Evolutionary conservation across 2,329 filamentous ascomycete genomes (phyloP).

Genomic region (Magnaporthiopsis rhizophila): DNA sequence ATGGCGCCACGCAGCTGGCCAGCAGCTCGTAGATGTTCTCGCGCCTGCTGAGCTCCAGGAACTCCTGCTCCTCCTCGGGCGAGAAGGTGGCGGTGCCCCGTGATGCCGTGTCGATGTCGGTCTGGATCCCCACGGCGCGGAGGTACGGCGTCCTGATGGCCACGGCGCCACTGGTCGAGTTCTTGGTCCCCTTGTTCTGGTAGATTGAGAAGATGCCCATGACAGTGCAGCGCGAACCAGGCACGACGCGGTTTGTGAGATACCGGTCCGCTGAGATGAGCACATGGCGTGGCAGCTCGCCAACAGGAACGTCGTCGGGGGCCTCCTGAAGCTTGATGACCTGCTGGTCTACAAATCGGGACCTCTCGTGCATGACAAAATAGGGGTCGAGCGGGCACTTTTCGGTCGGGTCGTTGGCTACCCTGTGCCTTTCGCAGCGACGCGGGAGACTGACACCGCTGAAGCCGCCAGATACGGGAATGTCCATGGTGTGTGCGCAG

Average conservation of each 20-base stretch:
- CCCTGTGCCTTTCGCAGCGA: constrained; percentile 58
- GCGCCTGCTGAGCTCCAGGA: constrained; percentile 78
- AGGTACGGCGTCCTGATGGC: constrained; percentile 95
- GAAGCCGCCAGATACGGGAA: constrained; percentile 78
- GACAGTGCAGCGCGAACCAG: constrained; percentile 86
- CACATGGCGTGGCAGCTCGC: constrained; percentile 90
- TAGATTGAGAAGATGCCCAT: constrained; percentile 99
- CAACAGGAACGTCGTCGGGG: constrained; percentile 93
- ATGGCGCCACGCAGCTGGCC: constrained; percentile 87
- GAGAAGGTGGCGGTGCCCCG: constrained; percentile 80
- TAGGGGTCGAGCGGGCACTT: constrained; percentile 92
- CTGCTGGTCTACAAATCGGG: constrained; percentile 92
- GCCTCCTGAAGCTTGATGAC: constrained; percentile 97
- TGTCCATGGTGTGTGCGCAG: constrained; percentile 63
- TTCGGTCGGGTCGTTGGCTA: constrained; percentile 58
- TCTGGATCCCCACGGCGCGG: constrained; percentile 84
- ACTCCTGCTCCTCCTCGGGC: constrained; percentile 96
- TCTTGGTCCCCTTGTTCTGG: constrained; percentile 81
- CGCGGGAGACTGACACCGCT: constrained; percentile 78
- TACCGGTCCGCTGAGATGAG: constrained; percentile 95
- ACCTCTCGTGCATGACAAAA: constrained; percentile 90
- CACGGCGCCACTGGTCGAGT: constrained; percentile 69
- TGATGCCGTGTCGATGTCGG: constrained; percentile 79
- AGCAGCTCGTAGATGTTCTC: constrained; percentile 91
- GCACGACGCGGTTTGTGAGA: constrained; percentile 89